Base-by-base conservation (phyloP, 2,329 filamentous ascomycete species). In the Phaeoacremonium minimum region DNA sequence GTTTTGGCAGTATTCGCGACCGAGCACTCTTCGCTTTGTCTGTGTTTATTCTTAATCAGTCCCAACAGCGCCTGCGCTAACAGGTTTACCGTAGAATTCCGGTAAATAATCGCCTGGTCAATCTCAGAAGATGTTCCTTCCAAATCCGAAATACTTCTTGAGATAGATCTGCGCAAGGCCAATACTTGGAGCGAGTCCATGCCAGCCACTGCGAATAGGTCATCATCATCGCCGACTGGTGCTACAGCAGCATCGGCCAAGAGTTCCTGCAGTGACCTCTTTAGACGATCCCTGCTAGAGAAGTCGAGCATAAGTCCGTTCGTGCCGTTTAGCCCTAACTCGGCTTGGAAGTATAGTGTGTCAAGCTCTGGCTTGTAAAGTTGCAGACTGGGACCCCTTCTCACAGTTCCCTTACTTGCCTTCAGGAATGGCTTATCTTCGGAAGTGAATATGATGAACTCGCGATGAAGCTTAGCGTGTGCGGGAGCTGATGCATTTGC, bases 351-450 rank as follows among this genome's bases (percentile, higher is more conserved):
- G 30, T 44, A 44, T 3, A 34, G n/a, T 15, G 32, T 16, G 9
- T 44, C 41, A 14, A 44, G 41, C 18, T 36, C 33, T 30, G 32
- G 7, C 13, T 38, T 32, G 38, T 44, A 44, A 4, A 11, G 18
- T 1, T 36, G 19, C 3, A 44, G 15, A 4, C 35, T 44, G 12
- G 37, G 35, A 2, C 36, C 35, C 9, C 39, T 30, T 28, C 40
- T 38, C 5, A 44, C 13, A 6, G 32, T 41, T 4, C 41, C 41
- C 36, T 44, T 44, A 6, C 35, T 33, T 3, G 38, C 31, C 11
- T 32, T 35, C 9, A 26, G 28, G 29, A 44, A 37, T 0, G 41
- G 38, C 30, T 44, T 38, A 17, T 36, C 36, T 13, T 29, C 34
- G 14, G 18, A 32, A 7, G 41, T 18, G 33, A 44, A 36, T 17